phyloP scores from a whole-genome alignment of 176 grass and related monocot genomes.

The Lolium multiflorum region DNA sequence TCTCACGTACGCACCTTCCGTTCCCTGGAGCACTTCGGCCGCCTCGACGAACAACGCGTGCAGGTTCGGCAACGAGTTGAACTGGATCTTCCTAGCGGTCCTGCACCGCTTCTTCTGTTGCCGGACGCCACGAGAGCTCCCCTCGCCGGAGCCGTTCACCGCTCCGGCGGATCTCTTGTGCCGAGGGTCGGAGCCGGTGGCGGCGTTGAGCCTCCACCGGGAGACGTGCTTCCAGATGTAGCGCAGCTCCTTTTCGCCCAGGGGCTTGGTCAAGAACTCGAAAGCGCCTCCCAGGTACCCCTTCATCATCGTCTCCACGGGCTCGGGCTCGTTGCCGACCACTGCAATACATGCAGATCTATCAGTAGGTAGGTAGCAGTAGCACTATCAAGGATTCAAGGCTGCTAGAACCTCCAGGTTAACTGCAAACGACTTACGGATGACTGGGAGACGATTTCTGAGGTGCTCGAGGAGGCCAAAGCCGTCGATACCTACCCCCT shows the following conservation, averaged over 20 bases:
- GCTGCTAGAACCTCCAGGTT: no score
- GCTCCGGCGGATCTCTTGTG: neutral
- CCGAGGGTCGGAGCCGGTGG: neutral
- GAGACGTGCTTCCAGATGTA: constrained; percentile 20
- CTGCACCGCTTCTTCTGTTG: neutral
- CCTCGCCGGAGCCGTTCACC: neutral
- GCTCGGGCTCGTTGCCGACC: neutral
- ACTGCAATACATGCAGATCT: neutral
- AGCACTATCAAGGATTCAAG: no score
- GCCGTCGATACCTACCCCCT: neutral
- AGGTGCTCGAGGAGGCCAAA: neutral
- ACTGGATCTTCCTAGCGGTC: neutral
- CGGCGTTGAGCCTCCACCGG: neutral
- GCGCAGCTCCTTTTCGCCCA: neutral
- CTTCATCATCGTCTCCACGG: neutral
- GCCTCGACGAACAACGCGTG: neutral
- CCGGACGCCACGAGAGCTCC: neutral
- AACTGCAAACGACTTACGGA: neutral
- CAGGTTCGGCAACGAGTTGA: neutral
- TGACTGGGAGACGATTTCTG: neutral
- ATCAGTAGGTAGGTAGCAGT: neutral
- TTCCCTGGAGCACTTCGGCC: neutral
- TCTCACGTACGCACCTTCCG: neutral
- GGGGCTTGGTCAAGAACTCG: neutral
- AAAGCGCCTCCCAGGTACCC: neutral